Percentiles rank a stretch among this genome's conserved stretches.
Evolutionary conservation across 2,329 filamentous ascomycete genomes (phyloP).

Genomic region (Berkeleyomyces rouxiae): DNA sequence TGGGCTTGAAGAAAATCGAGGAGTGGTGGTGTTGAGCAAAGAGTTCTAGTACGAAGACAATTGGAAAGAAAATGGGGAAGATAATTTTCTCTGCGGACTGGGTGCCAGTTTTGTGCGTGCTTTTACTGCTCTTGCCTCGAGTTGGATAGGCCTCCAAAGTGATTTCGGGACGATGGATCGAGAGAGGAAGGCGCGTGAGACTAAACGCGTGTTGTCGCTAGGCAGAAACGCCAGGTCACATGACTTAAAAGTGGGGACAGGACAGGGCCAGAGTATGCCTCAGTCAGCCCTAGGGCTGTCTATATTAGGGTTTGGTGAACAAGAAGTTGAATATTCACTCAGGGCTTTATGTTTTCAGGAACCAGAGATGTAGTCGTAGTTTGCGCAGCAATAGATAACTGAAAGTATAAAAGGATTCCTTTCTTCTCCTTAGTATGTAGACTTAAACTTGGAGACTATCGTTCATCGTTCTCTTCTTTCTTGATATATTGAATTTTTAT

Average conservation of each 20-base stretch:
- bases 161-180: not conserved
- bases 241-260: not conserved
- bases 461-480: too few species aligned
- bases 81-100: not conserved
- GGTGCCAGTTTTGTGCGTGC: not conserved
- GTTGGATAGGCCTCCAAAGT: not conserved
- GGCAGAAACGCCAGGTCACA: slow-evolving; percentile 10
- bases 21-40: not conserved
- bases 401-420: too few species aligned
- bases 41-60: not conserved
- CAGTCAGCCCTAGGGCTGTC: too few species aligned
- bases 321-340: too few species aligned
- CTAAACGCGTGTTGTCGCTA: slow-evolving; percentile 1
- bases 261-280: too few species aligned
- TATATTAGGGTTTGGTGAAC: too few species aligned
- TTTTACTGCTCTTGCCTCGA: not conserved
- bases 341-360: too few species aligned
- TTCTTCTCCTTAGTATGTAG: too few species aligned
- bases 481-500: too few species aligned
- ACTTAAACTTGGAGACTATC: too few species aligned
- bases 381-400: too few species aligned
- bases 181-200: slow-evolving; percentile 4
- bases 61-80: not conserved
- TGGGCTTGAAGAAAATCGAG: not conserved
- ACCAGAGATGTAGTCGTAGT: too few species aligned